Conservation (phyloP, 192 early-diverging fungal genomes). For the Linnemannia zychae region DNA sequence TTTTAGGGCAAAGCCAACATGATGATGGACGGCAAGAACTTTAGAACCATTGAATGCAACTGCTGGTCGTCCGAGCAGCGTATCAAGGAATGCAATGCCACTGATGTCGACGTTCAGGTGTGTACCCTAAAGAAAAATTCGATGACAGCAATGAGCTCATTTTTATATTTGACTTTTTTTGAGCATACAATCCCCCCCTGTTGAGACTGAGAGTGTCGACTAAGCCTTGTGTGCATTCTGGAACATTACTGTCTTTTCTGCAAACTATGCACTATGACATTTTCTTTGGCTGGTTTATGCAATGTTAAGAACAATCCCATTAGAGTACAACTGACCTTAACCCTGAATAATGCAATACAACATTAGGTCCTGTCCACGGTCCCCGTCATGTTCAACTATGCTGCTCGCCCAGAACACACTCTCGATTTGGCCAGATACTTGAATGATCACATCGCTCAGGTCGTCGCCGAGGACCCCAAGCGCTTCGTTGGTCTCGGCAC, state of each 20-base stretch:
- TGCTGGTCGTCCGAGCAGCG: constrained; percentile 76
- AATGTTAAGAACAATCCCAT: too few relatives aligned
- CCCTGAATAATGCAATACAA: not conserved
- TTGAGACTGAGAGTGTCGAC: not conserved
- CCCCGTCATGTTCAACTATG: constrained; percentile 74
- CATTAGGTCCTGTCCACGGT: constrained; percentile 77
- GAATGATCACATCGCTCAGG: constrained; percentile 72
- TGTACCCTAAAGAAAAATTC: not conserved
- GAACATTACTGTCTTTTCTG: too few relatives aligned
- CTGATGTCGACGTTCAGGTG: constrained; percentile 70
- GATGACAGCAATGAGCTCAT: not conserved
- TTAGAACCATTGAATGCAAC: constrained; percentile 76
- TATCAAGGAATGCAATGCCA: constrained; percentile 66
- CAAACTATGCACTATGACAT: too few relatives aligned
- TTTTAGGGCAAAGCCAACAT: constrained; percentile 70
- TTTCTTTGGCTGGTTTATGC: too few relatives aligned
- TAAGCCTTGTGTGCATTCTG: not conserved
- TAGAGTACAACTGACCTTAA: too few relatives aligned
- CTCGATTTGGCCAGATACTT: constrained; percentile 68
- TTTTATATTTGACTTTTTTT: not conserved
- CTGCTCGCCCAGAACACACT: constrained; percentile 66
- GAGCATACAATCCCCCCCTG: not conserved
- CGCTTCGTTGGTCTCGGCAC: constrained; percentile 75
- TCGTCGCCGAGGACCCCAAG: constrained; percentile 69
- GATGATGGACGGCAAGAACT: constrained; percentile 79